Evolutionary conservation across 768 basidiomycete genomes (phyloP).

Genomic region (Trametes villosa): DNA sequence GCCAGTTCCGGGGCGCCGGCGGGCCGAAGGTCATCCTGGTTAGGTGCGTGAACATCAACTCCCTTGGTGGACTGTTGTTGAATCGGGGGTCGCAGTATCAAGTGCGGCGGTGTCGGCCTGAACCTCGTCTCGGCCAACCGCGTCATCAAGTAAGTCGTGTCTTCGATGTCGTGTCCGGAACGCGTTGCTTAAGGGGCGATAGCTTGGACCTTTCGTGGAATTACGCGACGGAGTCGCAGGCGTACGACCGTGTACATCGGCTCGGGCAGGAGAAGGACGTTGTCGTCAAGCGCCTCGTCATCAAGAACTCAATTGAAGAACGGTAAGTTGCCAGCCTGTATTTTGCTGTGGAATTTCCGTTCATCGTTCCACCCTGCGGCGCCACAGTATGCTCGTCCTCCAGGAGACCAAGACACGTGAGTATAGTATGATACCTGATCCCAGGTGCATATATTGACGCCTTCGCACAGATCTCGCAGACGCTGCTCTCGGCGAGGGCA

Average conservation of each 20-base stretch:
- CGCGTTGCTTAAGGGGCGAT: background rate
- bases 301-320: slow-evolving; percentile 75
- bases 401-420: slow-evolving; percentile 68
- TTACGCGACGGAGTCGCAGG: slow-evolving; percentile 72
- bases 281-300: slow-evolving; percentile 66
- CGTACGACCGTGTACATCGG: slow-evolving; percentile 63
- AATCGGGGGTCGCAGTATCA: slow-evolving; percentile 45
- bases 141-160: slow-evolving; percentile 58
- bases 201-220: slow-evolving; percentile 81
- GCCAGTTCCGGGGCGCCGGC: slow-evolving; percentile 55
- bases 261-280: slow-evolving; percentile 74
- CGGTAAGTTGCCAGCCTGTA: slow-evolving; percentile 46
- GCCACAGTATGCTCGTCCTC: slow-evolving; percentile 61
- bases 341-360: background rate
- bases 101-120: slow-evolving; percentile 69
- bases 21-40: slow-evolving; percentile 70
- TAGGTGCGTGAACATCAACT: slow-evolving; percentile 47
- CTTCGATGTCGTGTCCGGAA: background rate
- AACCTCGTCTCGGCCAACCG: slow-evolving; percentile 73
- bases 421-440: slow-evolving; percentile 15
- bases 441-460: background rate
- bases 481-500: slow-evolving; percentile 72
- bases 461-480: slow-evolving; percentile 54
- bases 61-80: background rate
- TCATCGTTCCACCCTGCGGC: background rate